Evolutionary conservation across 148 eudicot species (phyloP).

Genomic region (Fagopyrum esculentum): DNA sequence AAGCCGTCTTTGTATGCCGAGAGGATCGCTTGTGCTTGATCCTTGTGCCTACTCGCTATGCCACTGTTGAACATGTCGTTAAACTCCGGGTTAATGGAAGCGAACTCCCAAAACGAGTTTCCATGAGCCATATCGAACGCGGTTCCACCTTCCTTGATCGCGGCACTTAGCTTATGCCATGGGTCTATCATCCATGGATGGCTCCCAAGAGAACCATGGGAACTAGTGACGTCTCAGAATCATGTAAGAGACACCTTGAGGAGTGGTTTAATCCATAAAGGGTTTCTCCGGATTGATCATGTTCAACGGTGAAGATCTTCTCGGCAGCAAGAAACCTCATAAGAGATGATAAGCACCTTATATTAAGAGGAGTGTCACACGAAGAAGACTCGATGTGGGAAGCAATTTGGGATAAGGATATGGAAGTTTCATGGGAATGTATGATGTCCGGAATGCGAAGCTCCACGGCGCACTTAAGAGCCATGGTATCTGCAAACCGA

Average conservation of each 20-base stretch:
- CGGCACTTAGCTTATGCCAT: not conserved
- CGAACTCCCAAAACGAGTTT: constrained; percentile 41
- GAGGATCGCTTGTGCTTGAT: too few relatives aligned
- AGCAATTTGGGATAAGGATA: not conserved
- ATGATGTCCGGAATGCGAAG: constrained; percentile 14
- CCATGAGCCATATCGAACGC: constrained; percentile 29
- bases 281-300: not conserved
- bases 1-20: too few relatives aligned
- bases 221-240: not conserved
- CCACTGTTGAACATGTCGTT: constrained; percentile 42
- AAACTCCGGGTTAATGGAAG: constrained; percentile 21
- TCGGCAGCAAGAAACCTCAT: not conserved
- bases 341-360: not conserved
- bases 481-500: not conserved
- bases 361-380: not conserved
- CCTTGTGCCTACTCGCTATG: constrained; percentile 52
- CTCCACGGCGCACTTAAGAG: not conserved
- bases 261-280: not conserved
- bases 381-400: not conserved
- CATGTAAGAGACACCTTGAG: not conserved
- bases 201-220: not conserved
- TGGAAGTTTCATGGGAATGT: not conserved
- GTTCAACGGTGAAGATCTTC: not conserved
- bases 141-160: not conserved
- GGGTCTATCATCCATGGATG: not conserved